Evolutionary conservation across 208 protist genomes (phyloP).

Genomic region (Leptomonas seymouri): DNA sequence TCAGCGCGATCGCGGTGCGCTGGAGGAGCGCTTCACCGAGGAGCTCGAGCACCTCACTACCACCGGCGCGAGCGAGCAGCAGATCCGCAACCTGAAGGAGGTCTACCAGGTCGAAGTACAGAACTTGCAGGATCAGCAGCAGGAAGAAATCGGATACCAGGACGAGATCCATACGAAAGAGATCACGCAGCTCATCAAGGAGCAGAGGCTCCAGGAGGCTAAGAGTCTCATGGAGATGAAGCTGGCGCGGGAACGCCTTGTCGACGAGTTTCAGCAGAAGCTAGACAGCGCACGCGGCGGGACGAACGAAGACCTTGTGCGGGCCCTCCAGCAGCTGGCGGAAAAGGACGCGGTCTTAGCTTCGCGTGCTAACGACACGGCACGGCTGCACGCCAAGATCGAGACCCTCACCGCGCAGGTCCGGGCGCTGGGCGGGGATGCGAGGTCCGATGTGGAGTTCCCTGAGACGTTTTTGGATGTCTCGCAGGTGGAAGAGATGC

Average conservation of each 20-base stretch:
- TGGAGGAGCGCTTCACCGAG: slow-evolving; percentile 60
- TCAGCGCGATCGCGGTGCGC: slow-evolving; percentile 48
- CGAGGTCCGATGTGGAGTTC: slow-evolving; percentile 43
- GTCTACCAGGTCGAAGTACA: slow-evolving; percentile 79
- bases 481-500: slow-evolving; percentile 86
- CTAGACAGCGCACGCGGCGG: slow-evolving; percentile 71
- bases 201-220: slow-evolving; percentile 81
- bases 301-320: slow-evolving; percentile 81
- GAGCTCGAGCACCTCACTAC: slow-evolving; percentile 64
- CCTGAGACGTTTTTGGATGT: slow-evolving; percentile 80
- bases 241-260: slow-evolving; percentile 71
- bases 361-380: slow-evolving; percentile 83
- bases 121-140: slow-evolving; percentile 86
- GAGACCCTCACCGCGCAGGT: slow-evolving; percentile 68
- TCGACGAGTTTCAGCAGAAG: slow-evolving; percentile 89
- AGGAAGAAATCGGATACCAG: slow-evolving; percentile 82
- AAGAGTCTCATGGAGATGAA: slow-evolving; percentile 78
- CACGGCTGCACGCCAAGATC: slow-evolving; percentile 73
- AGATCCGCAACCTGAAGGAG: slow-evolving; percentile 80
- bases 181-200: slow-evolving; percentile 75
- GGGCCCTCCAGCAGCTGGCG: slow-evolving; percentile 63
- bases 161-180: slow-evolving; percentile 82
- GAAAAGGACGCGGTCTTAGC: slow-evolving; percentile 84
- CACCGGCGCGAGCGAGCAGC: slow-evolving; percentile 68
- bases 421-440: slow-evolving; percentile 45